These are phyloP conservation scores for Aureobasidium sp. DNA, from an alignment of 2,329 filamentous ascomycete genomes.

Conservation along the genomic window DNA sequence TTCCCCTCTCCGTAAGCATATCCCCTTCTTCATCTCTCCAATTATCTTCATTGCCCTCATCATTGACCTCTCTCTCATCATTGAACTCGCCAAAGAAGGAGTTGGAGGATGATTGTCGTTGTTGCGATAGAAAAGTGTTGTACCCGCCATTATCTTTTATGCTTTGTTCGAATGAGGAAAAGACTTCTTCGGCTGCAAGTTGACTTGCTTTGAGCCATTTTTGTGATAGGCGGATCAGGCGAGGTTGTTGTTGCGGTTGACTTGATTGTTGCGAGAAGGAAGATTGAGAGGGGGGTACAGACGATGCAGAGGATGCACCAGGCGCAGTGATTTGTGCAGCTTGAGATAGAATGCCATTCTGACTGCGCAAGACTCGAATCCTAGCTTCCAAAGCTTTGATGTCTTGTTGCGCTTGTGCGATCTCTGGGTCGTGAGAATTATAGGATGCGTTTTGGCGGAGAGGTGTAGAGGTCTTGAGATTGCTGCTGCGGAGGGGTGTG, in stretches of 20 bases:
- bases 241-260: slow-evolving; percentile 22
- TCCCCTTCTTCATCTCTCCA: slow-evolving; percentile 28
- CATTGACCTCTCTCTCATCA: slow-evolving; percentile 18
- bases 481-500: slow-evolving; percentile 1
- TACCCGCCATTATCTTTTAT: slow-evolving; percentile 55
- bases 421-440: neutral
- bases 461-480: neutral
- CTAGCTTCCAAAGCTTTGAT: slow-evolving; percentile 15
- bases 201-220: slow-evolving; percentile 55
- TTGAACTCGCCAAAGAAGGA: slow-evolving; percentile 12
- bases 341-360: slow-evolving; percentile 45
- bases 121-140: slow-evolving; percentile 40
- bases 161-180: slow-evolving; percentile 49
- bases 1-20: slow-evolving; percentile 35
- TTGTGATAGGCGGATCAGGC: slow-evolving; percentile 41
- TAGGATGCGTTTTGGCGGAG: too few species aligned
- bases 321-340: slow-evolving; percentile 29
- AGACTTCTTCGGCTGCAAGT: slow-evolving; percentile 59
- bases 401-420: neutral
- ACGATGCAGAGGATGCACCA: too few species aligned
- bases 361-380: slow-evolving; percentile 33
- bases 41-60: slow-evolving; percentile 16
- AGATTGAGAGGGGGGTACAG: too few species aligned
- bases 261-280: too few species aligned
- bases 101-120: slow-evolving; percentile 20